A percentile compares a stretch with the other conserved stretches of the same genome.
phyloP scores from a whole-genome alignment of 352 stramenopile species.

The Phytopythium delawarense region DNA sequence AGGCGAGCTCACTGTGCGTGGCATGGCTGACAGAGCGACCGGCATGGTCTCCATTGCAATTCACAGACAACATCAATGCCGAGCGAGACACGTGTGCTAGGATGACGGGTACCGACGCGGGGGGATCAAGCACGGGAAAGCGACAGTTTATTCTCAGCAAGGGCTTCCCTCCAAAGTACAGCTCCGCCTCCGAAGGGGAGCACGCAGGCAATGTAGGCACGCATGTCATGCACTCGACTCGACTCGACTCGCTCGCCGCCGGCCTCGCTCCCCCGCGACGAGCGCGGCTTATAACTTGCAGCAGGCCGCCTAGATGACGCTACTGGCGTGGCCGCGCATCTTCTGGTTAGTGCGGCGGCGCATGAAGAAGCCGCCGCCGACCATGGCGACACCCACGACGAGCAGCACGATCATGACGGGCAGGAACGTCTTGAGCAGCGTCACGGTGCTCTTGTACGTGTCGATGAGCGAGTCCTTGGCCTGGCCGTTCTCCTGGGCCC shows the following conservation, averaged over 20 bases:
- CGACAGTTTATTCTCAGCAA: not conserved
- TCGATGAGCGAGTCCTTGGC: slow-evolving; percentile 33
- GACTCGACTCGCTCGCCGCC: not conserved
- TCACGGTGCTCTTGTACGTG: slow-evolving; percentile 47
- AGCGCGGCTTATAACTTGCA: slow-evolving; percentile 5
- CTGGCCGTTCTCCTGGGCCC: slow-evolving; percentile 43
- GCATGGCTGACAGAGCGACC: too few species aligned
- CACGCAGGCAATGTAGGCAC: not conserved
- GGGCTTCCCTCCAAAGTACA: not conserved
- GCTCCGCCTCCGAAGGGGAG: not conserved
- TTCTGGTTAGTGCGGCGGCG: slow-evolving; percentile 33
- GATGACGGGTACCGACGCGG: not conserved
- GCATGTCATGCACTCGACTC: not conserved
- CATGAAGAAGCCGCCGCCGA: slow-evolving; percentile 37
- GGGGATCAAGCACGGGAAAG: not conserved
- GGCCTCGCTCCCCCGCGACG: too few species aligned
- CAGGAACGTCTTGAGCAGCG: slow-evolving; percentile 44
- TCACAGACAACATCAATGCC: too few species aligned
- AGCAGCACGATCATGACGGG: slow-evolving; percentile 55
- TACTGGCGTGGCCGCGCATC: slow-evolving; percentile 17
- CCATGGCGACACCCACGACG: slow-evolving; percentile 34
- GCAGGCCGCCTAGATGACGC: slow-evolving; percentile 18
- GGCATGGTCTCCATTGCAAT: too few species aligned
- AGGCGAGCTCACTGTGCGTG: too few species aligned
- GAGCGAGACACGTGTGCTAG: too few species aligned